Evolutionary conservation across 140 eudicot genomes (phyloP).

Genomic region (Ambrosia hybrid): DNA sequence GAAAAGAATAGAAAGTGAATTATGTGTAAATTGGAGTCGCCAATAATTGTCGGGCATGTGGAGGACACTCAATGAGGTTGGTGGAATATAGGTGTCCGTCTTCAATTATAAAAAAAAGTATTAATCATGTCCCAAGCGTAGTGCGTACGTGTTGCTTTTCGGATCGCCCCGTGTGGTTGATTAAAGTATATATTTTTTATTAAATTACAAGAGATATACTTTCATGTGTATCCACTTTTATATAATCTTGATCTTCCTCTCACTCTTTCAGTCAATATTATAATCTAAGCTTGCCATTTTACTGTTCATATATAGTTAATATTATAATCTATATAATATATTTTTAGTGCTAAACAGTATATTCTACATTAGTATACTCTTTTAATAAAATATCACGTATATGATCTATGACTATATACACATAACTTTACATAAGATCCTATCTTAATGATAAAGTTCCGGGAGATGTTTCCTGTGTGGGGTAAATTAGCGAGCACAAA

Average conservation of each 20-base stretch:
- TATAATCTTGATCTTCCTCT: background rate
- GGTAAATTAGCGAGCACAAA: too few relatives aligned
- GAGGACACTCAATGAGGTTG: constrained; percentile 33
- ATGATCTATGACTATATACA: too few relatives aligned
- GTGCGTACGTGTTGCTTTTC: constrained; percentile 30
- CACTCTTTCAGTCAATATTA: too few relatives aligned
- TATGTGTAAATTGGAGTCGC: constrained; percentile 18
- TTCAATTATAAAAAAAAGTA: constrained; percentile 9
- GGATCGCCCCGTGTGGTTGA: background rate
- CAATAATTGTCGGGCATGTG: constrained; percentile 29
- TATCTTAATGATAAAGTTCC: too few relatives aligned
- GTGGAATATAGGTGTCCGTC: constrained; percentile 29
- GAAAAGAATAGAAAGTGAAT: background rate
- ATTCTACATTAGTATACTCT: too few relatives aligned
- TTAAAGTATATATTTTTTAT: background rate
- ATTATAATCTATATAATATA: too few relatives aligned
- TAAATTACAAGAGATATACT: background rate
- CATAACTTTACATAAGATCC: too few relatives aligned
- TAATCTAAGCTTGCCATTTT: too few relatives aligned
- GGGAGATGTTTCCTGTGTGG: too few relatives aligned
- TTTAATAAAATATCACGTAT: too few relatives aligned
- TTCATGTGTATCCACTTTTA: background rate
- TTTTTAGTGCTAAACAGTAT: too few relatives aligned
- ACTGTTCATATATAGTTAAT: too few relatives aligned
- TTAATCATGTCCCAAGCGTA: constrained; percentile 25